Conservation (phyloP, 2,329 filamentous ascomycete species). For the Colletotrichum cereale region DNA sequence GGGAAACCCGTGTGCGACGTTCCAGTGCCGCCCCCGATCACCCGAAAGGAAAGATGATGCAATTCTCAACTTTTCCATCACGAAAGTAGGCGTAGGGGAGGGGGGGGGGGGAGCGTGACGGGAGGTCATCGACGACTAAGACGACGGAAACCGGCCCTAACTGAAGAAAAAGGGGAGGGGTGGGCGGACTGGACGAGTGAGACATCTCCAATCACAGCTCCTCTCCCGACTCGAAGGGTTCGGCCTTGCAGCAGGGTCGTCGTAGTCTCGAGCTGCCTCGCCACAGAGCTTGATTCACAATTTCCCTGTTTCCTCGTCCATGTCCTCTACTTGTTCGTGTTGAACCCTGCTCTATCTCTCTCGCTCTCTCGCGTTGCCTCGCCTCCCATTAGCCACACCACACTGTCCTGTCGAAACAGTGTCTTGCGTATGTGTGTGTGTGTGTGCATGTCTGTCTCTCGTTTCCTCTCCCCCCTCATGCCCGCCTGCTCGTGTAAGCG, state of each 20-base stretch:
- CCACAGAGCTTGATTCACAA: conserved; percentile 2
- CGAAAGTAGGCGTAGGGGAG: not conserved
- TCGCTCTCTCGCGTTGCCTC: not conserved
- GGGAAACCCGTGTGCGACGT: not conserved
- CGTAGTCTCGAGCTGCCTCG: not conserved
- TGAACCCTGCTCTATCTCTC: not conserved
- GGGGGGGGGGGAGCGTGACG: not conserved
- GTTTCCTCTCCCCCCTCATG: not conserved
- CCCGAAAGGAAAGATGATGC: not conserved
- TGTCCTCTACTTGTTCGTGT: not conserved
- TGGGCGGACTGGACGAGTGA: conserved; percentile 16
- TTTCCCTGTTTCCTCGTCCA: conserved; percentile 4
- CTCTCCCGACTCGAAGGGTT: not conserved
- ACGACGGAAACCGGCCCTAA: not conserved
- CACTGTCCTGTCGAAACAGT: not conserved
- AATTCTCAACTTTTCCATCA: conserved; percentile 28
- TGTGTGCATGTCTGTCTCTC: not conserved
- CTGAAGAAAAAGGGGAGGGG: not conserved
- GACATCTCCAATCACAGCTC: conserved; percentile 27
- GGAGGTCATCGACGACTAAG: not conserved
- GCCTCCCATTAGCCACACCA: conserved; percentile 2
- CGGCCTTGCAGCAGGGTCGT: not conserved
- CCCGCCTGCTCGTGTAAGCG: conserved; percentile 1
- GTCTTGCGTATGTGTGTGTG: not conserved
- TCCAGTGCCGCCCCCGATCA: not conserved